Base-by-base conservation (phyloP, 2,329 filamentous ascomycete genomes). In the Alternaria sp. region DNA sequence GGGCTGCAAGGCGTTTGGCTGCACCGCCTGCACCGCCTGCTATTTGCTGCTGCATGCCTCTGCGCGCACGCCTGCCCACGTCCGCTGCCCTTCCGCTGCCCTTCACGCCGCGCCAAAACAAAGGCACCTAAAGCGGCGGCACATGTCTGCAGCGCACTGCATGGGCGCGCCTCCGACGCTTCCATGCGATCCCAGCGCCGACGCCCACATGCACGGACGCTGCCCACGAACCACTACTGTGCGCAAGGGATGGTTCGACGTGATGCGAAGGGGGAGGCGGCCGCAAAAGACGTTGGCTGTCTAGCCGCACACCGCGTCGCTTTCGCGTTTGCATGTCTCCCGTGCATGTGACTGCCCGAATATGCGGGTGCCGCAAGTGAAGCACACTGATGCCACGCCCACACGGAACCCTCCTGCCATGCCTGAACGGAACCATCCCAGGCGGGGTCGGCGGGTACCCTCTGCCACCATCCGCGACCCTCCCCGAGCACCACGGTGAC, bases 161-260 rank as follows among this genome's bases (percentile, higher is more conserved):
- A 62, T 68, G 54, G 58, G 28, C 56, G 49, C 58, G 47, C 49
- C 62, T 68, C 51, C 55, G 57, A 57, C 61, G 55, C 58, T 57
- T 64, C 56, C 65, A 63, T 61, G 66, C 62, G 59, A 64, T 69
- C 69, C 67, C 57, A 66, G 65, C 69, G 63, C 62, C 49, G 46
- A 56, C 45, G 56, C 58, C 60, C 60, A 54, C 56, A 46, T 57
- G 65, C 67, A 69, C 67, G 67, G 67, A 45, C 23, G 26, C 32
- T 62, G 62, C 47, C 62, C 45, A 57, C 64, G 59, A 67, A 62
- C 58, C 66, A 64, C 58, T 61, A 54, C 55, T 54, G 52, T 59
- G 60, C 60, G 44, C 55, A 47, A 62, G 55, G 60, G 12, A 36
- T 52, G 59, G 47, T 49, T 59, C 56, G 55, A 32, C 46, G 30